Percentiles rank a stretch among this genome's conserved stretches.
phyloP scores from a whole-genome alignment of 495 filamentous ascomycete genomes.

The Niebla homalea region DNA sequence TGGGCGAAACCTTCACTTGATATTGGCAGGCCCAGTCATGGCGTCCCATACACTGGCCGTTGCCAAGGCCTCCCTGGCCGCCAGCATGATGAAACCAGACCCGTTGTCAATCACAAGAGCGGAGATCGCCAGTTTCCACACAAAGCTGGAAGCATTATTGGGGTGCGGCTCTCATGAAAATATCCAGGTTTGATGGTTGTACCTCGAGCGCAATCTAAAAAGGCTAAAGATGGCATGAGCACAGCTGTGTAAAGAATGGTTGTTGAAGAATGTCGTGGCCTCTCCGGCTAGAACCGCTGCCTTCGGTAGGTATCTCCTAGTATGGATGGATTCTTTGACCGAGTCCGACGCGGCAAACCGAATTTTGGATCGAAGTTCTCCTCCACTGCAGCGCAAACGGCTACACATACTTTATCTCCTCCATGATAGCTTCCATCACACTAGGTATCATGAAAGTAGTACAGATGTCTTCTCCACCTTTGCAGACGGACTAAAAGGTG shows the following conservation, averaged over 20 bases:
- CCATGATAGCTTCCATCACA: constrained; percentile 73
- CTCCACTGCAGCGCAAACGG: constrained; percentile 53
- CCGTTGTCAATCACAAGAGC: constrained; percentile 54
- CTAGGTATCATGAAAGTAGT: constrained; percentile 38
- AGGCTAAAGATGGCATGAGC: constrained; percentile 37
- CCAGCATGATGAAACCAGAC: constrained; percentile 62
- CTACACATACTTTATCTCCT: constrained; percentile 73
- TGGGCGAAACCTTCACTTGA: background rate
- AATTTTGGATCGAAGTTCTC: constrained; percentile 7
- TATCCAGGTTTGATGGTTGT: constrained; percentile 86
- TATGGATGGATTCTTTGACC: constrained; percentile 48
- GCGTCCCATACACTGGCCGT: constrained; percentile 64
- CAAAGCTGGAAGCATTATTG: constrained; percentile 50
- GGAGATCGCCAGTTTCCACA: constrained; percentile 60
- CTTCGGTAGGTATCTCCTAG: constrained; percentile 64
- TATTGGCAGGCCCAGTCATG: constrained; percentile 30
- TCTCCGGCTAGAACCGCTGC: constrained; percentile 53
- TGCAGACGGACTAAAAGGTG: constrained; percentile 44
- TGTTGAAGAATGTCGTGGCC: constrained; percentile 53
- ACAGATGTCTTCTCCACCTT: constrained; percentile 32
- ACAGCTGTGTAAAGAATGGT: constrained; percentile 83
- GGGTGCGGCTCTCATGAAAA: constrained; percentile 67
- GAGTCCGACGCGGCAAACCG: constrained; percentile 8
- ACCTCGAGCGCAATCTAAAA: constrained; percentile 35
- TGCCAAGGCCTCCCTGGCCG: constrained; percentile 68